Evolutionary conservation across 2,329 filamentous ascomycete species (phyloP), one percentile per base, ranked within the genome.

Genomic region (Trichoderma arundinaceum): DNA sequence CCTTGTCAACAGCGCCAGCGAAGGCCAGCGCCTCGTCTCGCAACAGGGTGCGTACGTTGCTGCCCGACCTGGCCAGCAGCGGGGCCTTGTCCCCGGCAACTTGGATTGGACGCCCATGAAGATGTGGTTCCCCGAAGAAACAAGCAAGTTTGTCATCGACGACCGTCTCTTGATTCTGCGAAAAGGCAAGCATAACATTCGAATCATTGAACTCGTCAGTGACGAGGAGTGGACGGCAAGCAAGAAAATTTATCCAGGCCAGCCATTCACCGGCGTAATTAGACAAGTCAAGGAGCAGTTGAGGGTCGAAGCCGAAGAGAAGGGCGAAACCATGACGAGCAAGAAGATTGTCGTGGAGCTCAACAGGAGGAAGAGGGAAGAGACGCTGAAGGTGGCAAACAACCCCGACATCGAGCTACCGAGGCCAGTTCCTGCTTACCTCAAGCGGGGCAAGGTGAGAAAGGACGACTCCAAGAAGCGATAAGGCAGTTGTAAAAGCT

Each of bases 71-170:
- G 79, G 80, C 7, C 74, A 79, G 68, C 75, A 72, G 62, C 72
- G 77, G 68, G 76, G 83, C 62, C 77, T 87, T 76, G 72, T 75
- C 39, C 76, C 80, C 0, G 83, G 80, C 15, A 82, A 83, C 65
- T 73, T 92, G 32, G 80, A 82, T 32, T 93, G 88, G 80, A 85
- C 83, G 8, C 83, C 84, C 1, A 83, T 92, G 67, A 86, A 87
- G 73, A 77, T 83, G 22, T 88, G 86, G 83, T 84, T 80, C 69
- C 79, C 82, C 0, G 76, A 81, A 28, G 84, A 89, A 61, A 88
- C 87, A 0, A 72, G 80, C 66, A 84, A 86, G 64, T 90, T 83
- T 71, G 78, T 90, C 64, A 83, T 92, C 17, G 85, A 88, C 67
- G 85, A 75, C 65, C 80, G 83, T 68, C 70, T 89, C 53, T 77